Base-by-base conservation (phyloP, 495 filamentous ascomycete genomes). In the Parachaetomium inaequale region DNA sequence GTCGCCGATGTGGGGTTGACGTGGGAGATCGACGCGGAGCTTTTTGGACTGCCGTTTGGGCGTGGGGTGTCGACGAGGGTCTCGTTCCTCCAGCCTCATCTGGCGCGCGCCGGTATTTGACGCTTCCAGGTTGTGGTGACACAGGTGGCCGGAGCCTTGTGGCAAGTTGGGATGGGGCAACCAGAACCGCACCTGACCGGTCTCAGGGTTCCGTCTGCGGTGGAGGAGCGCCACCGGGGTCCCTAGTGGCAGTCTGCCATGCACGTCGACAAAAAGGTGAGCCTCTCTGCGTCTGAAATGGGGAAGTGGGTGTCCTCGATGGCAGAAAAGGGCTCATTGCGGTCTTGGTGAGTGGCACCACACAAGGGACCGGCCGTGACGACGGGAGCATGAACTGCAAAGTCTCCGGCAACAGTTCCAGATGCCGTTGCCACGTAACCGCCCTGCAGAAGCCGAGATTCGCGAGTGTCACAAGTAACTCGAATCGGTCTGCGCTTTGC, bases 231-330 rank as follows among this genome's bases (percentile, higher is more conserved):
- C 69, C 69, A 69, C 69, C 59, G 26, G 63, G 29, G 58, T 63
- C 59, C 55, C 53, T 58, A 59, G 66, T 43, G 59, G 66, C 67
- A 64, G 63, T 36, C 40, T 49, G 26, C 25, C 28, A 15, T 71
- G 69, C 69, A 69, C 23, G 60, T 71, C 63, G 69, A 69, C 67
- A 17, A 64, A 71, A 71, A 55, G 29, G 69, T 63, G 42, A 51
- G 46, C 14, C 5, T 55, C 28, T 36, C 31, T 62, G 58, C 59
- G 52, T 52, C 55, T 52, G 28, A 29, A 34, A 49, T 52, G 52
- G 68, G 55, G 63, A 56, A 43, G 36, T 51, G 57, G 42, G 55
- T 25, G 40, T 38, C 29, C 12, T n/a, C 19, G 28, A 28, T 17
- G n/a, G 19, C 34, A 55, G 52, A 47, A 49, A 58, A 58, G 21